phyloP scores from a whole-genome alignment of 2,329 filamentous ascomycete species.

The Apiospora aurea region DNA sequence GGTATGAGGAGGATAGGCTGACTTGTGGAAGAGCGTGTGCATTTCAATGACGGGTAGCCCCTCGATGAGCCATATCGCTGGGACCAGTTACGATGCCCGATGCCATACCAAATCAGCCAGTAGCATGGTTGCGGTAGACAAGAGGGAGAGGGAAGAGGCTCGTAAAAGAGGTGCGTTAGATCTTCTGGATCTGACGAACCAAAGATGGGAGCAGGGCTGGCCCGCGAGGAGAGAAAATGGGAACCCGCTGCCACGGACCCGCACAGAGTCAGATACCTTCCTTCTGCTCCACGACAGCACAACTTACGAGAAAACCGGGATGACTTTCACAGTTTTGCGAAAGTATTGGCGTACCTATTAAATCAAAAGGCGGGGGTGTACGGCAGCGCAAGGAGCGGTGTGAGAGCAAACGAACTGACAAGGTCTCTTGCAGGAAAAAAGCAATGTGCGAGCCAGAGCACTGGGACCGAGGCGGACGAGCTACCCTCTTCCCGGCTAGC shows the following conservation, averaged over 20 bases:
- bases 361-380: constrained; percentile 15
- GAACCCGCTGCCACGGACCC: not conserved
- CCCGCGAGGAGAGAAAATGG: constrained; percentile 16
- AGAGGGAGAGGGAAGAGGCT: constrained; percentile 6
- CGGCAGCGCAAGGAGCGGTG: constrained; percentile 22
- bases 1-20: not conserved
- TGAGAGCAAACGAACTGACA: constrained; percentile 32
- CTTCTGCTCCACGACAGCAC: not conserved
- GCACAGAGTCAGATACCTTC: not conserved
- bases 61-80: constrained; percentile 24
- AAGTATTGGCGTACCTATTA: constrained; percentile 18
- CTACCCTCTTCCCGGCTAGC: constrained; percentile 16
- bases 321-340: not conserved
- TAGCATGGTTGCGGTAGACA: constrained; percentile 15
- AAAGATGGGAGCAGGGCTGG: constrained; percentile 12
- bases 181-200: constrained; percentile 12
- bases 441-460: constrained; percentile 40
- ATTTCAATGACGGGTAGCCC: not conserved
- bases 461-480: constrained; percentile 34
- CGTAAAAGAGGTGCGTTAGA: not conserved
- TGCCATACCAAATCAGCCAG: constrained; percentile 24
- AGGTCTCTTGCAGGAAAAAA: constrained; percentile 35
- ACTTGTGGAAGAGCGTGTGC: not conserved
- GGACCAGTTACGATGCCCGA: constrained; percentile 23
- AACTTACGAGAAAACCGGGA: constrained; percentile 16